These are phyloP conservation scores for Blepharisma undulans DNA, from an alignment of 169 alveolate species.

Conservation along the genomic window DNA sequence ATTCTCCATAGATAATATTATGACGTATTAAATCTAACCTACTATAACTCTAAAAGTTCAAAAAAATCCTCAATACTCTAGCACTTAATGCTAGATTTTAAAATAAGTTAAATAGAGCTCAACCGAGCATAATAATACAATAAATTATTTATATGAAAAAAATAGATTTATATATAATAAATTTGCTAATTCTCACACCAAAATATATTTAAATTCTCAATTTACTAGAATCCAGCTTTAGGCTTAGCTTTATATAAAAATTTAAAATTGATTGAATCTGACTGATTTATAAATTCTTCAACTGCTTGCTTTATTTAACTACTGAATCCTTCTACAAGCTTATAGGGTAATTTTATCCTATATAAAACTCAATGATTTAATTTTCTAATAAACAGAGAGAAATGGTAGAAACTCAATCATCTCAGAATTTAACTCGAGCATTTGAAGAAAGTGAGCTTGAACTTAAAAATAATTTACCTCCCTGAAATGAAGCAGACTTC, in stretches of 20 bases:
- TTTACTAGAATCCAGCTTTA: not conserved
- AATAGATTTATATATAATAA: too few species aligned
- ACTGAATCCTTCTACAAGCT: too few species aligned
- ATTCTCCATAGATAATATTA: not conserved
- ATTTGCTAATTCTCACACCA: too few species aligned
- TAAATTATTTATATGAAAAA: too few species aligned
- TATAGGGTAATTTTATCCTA: too few species aligned
- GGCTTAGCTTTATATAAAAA: not conserved
- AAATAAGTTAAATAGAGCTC: too few species aligned
- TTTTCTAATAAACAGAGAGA: not conserved
- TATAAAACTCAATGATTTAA: not conserved
- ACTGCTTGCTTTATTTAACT: slow-evolving; percentile 37
- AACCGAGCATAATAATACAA: too few species aligned
- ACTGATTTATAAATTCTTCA: slow-evolving; percentile 9
- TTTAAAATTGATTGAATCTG: slow-evolving; percentile 20
- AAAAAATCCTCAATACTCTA: not conserved
- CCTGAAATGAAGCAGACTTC: not conserved
- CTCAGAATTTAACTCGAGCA: not conserved
- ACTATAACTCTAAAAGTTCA: not conserved
- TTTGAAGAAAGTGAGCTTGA: slow-evolving; percentile 21
- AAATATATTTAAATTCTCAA: too few species aligned
- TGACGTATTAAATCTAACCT: not conserved
- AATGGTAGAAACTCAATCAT: not conserved
- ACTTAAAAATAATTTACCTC: slow-evolving; percentile 31
- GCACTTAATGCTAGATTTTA: not conserved